These are phyloP conservation scores for Eucalyptus polyanthemos DNA, from an alignment of 345 rosid species.

Conservation along the genomic window DNA sequence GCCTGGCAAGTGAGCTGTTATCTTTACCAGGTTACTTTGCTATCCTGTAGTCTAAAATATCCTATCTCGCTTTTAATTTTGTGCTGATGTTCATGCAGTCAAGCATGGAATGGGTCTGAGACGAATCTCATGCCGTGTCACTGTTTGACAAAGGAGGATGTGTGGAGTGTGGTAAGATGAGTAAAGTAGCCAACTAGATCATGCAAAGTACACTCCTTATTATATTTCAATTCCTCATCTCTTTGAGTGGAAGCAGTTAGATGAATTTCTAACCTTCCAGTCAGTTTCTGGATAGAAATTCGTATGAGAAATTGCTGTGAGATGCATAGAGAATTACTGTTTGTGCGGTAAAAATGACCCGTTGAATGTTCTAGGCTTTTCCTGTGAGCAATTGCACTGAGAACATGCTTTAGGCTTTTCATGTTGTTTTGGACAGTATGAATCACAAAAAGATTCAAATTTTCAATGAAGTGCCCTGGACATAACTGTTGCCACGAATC, in stretches of 20 bases:
- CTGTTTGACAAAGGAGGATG: not conserved
- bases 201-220: not conserved
- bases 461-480: not conserved
- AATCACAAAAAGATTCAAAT: not conserved
- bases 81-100: not conserved
- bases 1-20: not conserved
- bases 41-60: not conserved
- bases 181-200: not conserved
- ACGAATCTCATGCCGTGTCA: accelerated
- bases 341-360: no score
- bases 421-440: not conserved
- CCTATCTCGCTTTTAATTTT: not conserved
- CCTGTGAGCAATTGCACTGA: no score
- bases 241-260: not conserved
- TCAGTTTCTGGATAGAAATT: no score
- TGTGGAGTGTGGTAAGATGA: not conserved
- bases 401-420: no score
- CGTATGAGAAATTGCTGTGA: no score
- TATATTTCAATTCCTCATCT: no score
- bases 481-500: not conserved
- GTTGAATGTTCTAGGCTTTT: no score
- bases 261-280: no score
- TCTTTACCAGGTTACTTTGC: not conserved
- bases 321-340: no score
- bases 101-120: not conserved